phyloP scores from a whole-genome alignment of 2,329 filamentous ascomycete genomes.

The Microcera coccophila region DNA sequence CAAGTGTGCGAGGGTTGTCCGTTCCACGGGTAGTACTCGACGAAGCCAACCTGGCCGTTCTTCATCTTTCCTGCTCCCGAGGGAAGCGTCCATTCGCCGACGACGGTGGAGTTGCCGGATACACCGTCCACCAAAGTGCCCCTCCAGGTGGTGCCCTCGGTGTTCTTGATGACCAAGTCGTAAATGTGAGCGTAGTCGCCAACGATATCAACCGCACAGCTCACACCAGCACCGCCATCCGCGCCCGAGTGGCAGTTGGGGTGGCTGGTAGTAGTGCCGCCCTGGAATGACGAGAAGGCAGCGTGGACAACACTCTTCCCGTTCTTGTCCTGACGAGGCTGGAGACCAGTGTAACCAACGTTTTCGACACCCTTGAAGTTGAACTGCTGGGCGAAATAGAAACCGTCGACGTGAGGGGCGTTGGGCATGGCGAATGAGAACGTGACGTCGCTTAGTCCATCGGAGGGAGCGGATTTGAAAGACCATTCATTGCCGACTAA shows the following conservation, averaged over 20 bases:
- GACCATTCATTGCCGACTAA: constrained; percentile 4
- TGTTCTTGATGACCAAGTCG: constrained; percentile 16
- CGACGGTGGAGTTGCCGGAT: constrained; percentile 4
- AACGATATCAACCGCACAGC: constrained; percentile 16
- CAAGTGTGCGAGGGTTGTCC: constrained; percentile 10
- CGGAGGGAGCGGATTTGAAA: not conserved
- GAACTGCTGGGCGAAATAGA: constrained; percentile 24
- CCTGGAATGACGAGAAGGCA: constrained; percentile 21
- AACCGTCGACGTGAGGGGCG: constrained; percentile 15
- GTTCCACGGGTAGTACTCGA: constrained; percentile 24
- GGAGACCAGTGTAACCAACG: constrained; percentile 18
- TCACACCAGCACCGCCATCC: constrained; percentile 24
- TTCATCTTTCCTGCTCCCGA: constrained; percentile 12
- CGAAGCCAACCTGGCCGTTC: constrained; percentile 14
- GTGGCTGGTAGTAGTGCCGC: constrained; percentile 12
- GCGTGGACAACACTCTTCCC: constrained; percentile 14
- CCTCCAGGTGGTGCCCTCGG: constrained; percentile 17
- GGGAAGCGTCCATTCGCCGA: constrained; percentile 22
- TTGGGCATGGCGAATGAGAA: constrained; percentile 21
- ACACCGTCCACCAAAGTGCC: constrained; percentile 18
- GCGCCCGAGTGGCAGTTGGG: constrained; percentile 22
- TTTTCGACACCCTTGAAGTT: constrained; percentile 8
- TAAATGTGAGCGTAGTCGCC: constrained; percentile 18
- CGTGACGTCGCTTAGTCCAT: constrained; percentile 16
- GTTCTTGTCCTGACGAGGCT: constrained; percentile 13